These are phyloP conservation scores for Cryptomeria japonica DNA, from an alignment of 75 land plant species.

Conservation along the genomic window DNA sequence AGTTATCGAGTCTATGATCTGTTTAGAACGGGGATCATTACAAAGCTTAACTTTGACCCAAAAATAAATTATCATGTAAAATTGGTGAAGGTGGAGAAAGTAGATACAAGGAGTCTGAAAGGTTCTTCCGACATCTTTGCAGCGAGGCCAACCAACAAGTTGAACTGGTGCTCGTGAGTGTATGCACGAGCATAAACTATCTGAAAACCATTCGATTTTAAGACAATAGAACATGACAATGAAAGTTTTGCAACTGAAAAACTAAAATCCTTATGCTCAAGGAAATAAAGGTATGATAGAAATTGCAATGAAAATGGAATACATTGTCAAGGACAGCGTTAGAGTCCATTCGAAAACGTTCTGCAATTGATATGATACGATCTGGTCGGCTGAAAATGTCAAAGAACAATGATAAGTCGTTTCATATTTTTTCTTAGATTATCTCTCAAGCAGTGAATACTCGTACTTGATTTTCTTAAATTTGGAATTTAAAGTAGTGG, in stretches of 20 bases:
- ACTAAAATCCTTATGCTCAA: background rate
- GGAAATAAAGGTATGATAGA: background rate
- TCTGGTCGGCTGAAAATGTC: conserved; percentile 83
- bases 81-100: background rate
- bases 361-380: conserved; percentile 85
- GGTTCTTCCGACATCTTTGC: conserved; percentile 98
- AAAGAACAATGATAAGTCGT: background rate
- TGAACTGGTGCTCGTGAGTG: conserved; percentile 95
- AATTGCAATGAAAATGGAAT: conserved; percentile 20
- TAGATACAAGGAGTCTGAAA: conserved; percentile 86
- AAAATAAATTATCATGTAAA: background rate
- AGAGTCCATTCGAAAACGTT: conserved; percentile 91
- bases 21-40: background rate
- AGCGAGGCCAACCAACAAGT: conserved; percentile 77
- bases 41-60: background rate
- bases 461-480: background rate
- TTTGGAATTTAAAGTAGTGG: background rate
- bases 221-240: background rate
- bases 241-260: background rate
- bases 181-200: conserved; percentile 98
- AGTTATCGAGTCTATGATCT: conserved; percentile 91
- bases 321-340: conserved; percentile 98
- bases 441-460: background rate
- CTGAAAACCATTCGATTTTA: conserved; percentile 27
- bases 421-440: background rate